Evolutionary conservation across 768 basidiomycete genomes (phyloP).

Genomic region (Tricholoma furcatifolium): DNA sequence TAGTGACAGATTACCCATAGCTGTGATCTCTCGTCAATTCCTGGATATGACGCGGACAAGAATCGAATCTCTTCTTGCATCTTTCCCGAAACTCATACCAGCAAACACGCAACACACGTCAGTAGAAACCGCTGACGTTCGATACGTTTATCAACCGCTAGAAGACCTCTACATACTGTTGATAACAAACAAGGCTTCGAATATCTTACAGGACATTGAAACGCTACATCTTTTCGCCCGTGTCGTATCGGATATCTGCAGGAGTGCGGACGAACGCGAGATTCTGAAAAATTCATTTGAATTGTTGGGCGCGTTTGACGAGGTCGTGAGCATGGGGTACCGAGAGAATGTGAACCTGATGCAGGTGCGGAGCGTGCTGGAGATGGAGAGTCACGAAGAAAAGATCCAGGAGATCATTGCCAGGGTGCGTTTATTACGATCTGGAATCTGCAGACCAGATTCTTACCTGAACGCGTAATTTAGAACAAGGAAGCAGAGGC

Average conservation of each 20-base stretch:
- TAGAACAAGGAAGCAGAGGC: constrained; percentile 99
- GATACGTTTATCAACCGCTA: constrained; percentile 95
- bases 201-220: constrained; percentile 97
- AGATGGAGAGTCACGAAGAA: constrained; percentile 92
- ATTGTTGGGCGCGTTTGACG: constrained; percentile 93
- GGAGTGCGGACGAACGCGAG: constrained; percentile 84
- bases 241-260: constrained; percentile 89
- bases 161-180: constrained; percentile 97
- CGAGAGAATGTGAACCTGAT: constrained; percentile 75
- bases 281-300: constrained; percentile 91
- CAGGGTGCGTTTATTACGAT: constrained; percentile 50
- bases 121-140: constrained; percentile 93
- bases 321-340: constrained; percentile 90
- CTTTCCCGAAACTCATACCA: constrained; percentile 97
- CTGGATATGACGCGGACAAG: constrained; percentile 88
- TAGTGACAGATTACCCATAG: constrained; percentile 38
- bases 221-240: constrained; percentile 93
- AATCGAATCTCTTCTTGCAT: constrained; percentile 93
- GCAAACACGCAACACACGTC: constrained; percentile 93
- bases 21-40: constrained; percentile 95
- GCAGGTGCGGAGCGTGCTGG: constrained; percentile 75
- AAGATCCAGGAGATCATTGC: constrained; percentile 99
- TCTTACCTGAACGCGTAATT: background rate
- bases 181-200: constrained; percentile 98
- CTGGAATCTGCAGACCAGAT: background rate